phyloP scores from a whole-genome alignment of 495 filamentous ascomycete species.

The Penicillium canariense region DNA sequence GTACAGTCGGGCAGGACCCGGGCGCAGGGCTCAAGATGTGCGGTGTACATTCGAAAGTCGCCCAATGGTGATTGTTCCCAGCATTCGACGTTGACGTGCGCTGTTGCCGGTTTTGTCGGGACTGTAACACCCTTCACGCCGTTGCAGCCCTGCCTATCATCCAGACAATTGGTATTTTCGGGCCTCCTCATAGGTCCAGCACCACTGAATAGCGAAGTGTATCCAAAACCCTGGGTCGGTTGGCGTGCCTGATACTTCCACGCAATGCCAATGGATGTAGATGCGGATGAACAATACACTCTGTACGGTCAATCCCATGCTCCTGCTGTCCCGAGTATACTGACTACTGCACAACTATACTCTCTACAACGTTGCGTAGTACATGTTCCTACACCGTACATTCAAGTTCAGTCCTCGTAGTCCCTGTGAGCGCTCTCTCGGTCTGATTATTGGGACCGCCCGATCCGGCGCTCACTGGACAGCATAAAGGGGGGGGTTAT shows the following conservation, averaged over 20 bases:
- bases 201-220: slow-evolving; percentile 1
- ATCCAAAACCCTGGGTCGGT: slow-evolving; percentile 17
- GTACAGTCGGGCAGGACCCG: too few species aligned
- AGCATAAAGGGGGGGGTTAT: not conserved
- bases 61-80: slow-evolving; percentile 8
- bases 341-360: not conserved
- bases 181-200: slow-evolving; percentile 7
- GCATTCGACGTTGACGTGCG: not conserved
- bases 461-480: not conserved
- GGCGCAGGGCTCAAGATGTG: too few species aligned
- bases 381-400: not conserved
- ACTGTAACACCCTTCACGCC: not conserved
- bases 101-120: not conserved
- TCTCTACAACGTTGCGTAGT: not conserved
- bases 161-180: not conserved
- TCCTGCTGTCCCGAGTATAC: not conserved
- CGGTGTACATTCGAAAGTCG: slow-evolving; percentile 5
- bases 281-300: not conserved
- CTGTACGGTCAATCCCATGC: too few species aligned
- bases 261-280: not conserved
- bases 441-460: slow-evolving; percentile 3
- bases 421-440: not conserved
- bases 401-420: not conserved
- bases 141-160: slow-evolving; percentile 12
- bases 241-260: slow-evolving; percentile 20